Evolutionary conservation across 371 early-diverging fungal species (phyloP), one percentile per base, ranked within the genome.

Genomic region (Blakeslea trispora): DNA sequence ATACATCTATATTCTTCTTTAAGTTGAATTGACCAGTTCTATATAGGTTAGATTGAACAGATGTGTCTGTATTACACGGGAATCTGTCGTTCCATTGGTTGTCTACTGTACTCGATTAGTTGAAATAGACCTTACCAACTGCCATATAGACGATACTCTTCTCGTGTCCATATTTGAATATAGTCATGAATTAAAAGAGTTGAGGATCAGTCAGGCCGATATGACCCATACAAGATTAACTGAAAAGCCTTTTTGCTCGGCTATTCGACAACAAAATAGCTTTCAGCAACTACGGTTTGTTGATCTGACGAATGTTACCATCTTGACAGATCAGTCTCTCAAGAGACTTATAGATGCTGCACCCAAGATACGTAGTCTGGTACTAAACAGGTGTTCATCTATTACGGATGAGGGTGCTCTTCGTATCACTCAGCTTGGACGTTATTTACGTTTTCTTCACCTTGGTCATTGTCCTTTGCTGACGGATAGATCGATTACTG

Each of bases 71-170:
- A 55, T 86, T 34, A 81, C 83, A 10, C 80, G 82, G 45, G 53
- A 53, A 21, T 75, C 84, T 19, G 77, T 81, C 1, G 53, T 78
- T 34, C 60, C 74, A 13, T 60, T 86, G 14, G 79, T 83, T 6
- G 37, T 58, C n/a, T 32, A 81, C 44, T 86, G 86, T 64, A 76
- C 76, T 2, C 71, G 74, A 13, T 58, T 86, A 17, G 57, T 82
- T n/a, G 85, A 86, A 54, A 71, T 86, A 17, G 87, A 86, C 52
- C 48, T 84, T 6, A 79, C 78, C 55, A 75, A 79, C 42, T 84
- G 84, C 48, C 61, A 63, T 9, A 69, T 84, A 31, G 77, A 81
- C 9, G 69, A 81, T 59, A 50, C 50, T 2, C 69, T 81, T 0
- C 61, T 86, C n/a, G 47, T 62, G 22, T 56, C 72, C 0, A 64